A percentile compares a stretch with the other conserved stretches of the same genome.
These are phyloP conservation scores for Colletotrichum costaricense DNA, from an alignment of 2,329 filamentous ascomycete genomes.

Conservation along the genomic window DNA sequence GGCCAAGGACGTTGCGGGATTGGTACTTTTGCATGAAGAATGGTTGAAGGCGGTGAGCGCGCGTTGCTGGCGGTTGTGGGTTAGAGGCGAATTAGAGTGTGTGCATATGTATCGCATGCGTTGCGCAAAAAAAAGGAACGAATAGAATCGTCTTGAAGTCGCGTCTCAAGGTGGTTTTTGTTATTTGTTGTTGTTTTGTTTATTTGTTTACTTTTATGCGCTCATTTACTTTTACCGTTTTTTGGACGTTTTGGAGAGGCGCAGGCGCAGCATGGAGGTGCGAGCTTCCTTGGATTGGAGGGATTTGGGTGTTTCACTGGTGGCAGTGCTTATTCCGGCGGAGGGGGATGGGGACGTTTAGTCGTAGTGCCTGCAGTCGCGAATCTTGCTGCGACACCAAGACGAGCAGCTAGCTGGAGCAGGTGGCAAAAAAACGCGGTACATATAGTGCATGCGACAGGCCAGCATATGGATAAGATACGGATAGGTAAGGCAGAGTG, in stretches of 20 bases:
- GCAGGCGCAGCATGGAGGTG: background rate
- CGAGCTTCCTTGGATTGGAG: constrained; percentile 2
- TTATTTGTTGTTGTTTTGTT: constrained; percentile 4
- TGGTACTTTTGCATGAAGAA: constrained; percentile 18
- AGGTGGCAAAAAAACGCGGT: background rate
- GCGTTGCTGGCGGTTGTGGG: background rate
- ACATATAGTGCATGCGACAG: background rate
- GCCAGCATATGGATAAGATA: no score
- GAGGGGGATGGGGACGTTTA: background rate
- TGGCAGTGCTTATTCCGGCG: background rate
- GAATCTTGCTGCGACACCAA: background rate
- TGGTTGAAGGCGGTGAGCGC: constrained; percentile 25
- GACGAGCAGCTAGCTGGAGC: no score
- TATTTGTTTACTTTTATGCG: background rate
- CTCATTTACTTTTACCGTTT: background rate
- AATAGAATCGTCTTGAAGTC: background rate
- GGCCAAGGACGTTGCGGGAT: constrained; percentile 19
- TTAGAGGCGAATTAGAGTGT: background rate
- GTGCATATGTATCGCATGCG: background rate
- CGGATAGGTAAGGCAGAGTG: no score
- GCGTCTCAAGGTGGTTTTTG: background rate
- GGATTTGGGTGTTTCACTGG: background rate
- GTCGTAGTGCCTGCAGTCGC: background rate
- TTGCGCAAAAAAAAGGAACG: background rate
- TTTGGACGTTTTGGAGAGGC: background rate